Evolutionary conservation across 768 basidiomycete genomes (phyloP), one percentile per base, ranked within the genome.

Genomic region (Lactarius quietus): DNA sequence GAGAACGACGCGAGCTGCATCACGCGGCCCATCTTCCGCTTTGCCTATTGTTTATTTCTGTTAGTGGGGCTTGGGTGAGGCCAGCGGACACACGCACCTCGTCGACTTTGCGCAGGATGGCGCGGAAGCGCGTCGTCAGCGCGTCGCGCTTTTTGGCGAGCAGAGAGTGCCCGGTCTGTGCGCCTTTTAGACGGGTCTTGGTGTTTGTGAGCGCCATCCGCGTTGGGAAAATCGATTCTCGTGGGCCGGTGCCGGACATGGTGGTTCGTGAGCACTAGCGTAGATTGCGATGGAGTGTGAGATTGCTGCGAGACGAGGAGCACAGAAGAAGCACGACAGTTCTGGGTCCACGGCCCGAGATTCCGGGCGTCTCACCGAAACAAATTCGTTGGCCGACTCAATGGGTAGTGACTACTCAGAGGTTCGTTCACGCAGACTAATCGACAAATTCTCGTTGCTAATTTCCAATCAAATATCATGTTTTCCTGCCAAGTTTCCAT

Each of bases 1-100:
- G 95, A 97, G 82, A 99, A 97, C 48, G 97, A 98, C 29, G 97
- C 97, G 58, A 98, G 83, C 76, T 99, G 97, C 88, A 99, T 97
- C 29, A 98, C 95, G 65, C 92, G 84, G 35, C 97, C 97, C 97
- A 98, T 99, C 80, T 98, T 95, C 65, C 95, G 86, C 77, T 99
- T 99, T 12, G 97, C 96, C 95, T 98, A 64, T 23, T 51, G 36
- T 52, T 17, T 9, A 15, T 28, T 20, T 7, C 17, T 0, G 6
- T 7, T 18, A 6, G 15, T 6, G 29, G 20, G 31, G 28, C 29
- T 28, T 28, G 20, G 8, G 8, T 17, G 6, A 20, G 29, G 6
- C 15, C 1, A 38, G 12, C 5, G 28, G 3, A 31, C 10, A 1
- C 43, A 23, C 66, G 69, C 70, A 95, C 95, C 82, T 99, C 97